Evolutionary conservation across 495 filamentous ascomycete genomes (phyloP), one percentile per base, ranked within the genome.

Genomic region (Aspergillus conjunctus): DNA sequence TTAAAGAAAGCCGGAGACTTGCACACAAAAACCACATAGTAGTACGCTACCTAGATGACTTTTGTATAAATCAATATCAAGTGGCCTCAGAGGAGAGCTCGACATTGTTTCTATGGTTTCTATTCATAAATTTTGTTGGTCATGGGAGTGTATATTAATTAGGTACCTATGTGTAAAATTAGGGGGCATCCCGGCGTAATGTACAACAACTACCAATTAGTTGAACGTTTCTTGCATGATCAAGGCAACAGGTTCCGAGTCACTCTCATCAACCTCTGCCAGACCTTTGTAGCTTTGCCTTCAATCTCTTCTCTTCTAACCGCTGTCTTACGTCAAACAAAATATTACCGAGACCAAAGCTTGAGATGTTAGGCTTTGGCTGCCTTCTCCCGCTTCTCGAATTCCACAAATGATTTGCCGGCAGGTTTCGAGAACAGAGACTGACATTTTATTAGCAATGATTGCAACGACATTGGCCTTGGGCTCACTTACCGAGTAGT

Each of bases 371-470:
- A 76, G 66, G 64, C 62, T 52, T 77, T 79, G 41, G 46, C 58
- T 17, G 18, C 22, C 8, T 15, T 11, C 52, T 64, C 60, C 51
- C 76, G 76, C 67, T 73, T 78, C 62, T 81, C 78, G 32, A 71
- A 81, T 44, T 73, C 63, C 45, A 79, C 75, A 54, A 70, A 65
- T 0, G 76, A 79, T 65, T 76, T 72, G 48, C 74, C 76, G 51
- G 73, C 61, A 33, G 81, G 79, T 60, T 79, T 76, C 37, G 81
- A 82, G 67, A 83, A 84, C 18, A 84, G 63, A n/a, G 79, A 80
- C 77, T 80, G 21, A 31, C 4, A 39, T 0, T 44, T 39, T 34
- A 58, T 71, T 66, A 71, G 67, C 54, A 17, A 46, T 12, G 31
- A 15, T 2, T 10, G 11, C 33, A 9, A 50, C 8, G 7, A 10